phyloP scores from a whole-genome alignment of 2,329 filamentous ascomycete species.

The Venturia carpophila region DNA sequence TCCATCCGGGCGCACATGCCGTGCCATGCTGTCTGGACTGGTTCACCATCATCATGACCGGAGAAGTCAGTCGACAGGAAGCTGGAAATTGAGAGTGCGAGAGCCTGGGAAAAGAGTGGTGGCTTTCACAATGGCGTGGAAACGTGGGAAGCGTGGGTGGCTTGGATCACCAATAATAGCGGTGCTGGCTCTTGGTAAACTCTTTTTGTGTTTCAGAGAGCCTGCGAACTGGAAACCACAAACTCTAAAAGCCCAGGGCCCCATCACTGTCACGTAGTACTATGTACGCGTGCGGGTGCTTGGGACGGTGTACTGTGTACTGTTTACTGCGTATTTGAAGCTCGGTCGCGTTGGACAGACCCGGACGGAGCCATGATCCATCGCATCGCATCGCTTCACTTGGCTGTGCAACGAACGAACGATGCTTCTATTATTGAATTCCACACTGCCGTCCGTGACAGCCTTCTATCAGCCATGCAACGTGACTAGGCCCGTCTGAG shows the following conservation, averaged over 20 bases:
- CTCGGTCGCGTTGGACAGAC: not conserved
- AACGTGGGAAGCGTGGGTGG: not conserved
- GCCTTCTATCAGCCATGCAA: not conserved
- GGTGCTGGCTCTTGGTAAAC: not conserved
- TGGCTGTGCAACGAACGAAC: slow-evolving; percentile 7
- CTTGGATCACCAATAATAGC: too few relatives aligned
- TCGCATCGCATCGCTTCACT: not conserved
- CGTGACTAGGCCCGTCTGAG: slow-evolving; percentile 3
- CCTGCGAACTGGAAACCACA: not conserved
- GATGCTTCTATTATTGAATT: slow-evolving; percentile 9
- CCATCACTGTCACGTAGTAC: slow-evolving; percentile 3
- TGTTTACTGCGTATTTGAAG: too few relatives aligned
- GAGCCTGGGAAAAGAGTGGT: not conserved
- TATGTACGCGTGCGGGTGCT: not conserved
- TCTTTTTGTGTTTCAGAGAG: not conserved
- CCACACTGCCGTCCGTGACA: slow-evolving; percentile 1
- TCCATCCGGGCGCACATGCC: not conserved
- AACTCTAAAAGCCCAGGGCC: not conserved
- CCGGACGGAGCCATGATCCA: too few relatives aligned
- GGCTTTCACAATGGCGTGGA: not conserved
- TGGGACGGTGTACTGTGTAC: not conserved
- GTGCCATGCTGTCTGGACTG: not conserved
- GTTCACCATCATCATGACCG: not conserved
- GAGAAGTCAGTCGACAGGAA: not conserved
- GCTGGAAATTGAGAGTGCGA: not conserved